Evolutionary conservation across 139 green algal species (phyloP).

Genomic region (Tetradesmus obliquus): DNA sequence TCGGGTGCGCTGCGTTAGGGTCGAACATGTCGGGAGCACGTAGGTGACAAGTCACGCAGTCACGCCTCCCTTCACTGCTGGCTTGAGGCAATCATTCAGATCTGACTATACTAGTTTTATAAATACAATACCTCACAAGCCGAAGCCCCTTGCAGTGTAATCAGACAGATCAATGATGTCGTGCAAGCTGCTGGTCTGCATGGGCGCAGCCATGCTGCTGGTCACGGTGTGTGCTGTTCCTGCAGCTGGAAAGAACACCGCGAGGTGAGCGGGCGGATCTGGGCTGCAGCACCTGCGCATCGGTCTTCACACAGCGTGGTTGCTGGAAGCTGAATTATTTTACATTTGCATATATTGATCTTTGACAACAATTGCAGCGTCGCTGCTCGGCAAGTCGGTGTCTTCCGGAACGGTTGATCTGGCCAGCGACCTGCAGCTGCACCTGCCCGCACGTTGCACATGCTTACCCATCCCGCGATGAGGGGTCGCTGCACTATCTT

Average conservation of each 20-base stretch:
- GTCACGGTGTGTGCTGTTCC: not conserved
- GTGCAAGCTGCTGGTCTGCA: not conserved
- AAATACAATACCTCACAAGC: no score
- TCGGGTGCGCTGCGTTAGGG: no score
- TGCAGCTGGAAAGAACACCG: not conserved
- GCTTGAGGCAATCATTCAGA: no score
- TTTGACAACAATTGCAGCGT: not conserved
- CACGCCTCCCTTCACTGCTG: no score
- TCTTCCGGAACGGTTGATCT: not conserved
- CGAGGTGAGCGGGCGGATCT: not conserved
- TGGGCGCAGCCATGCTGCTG: not conserved
- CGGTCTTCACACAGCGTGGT: not conserved
- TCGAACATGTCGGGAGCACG: no score
- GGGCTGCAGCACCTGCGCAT: not conserved
- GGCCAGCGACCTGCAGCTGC: not conserved
- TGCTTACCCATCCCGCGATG: no score
- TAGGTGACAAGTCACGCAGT: no score
- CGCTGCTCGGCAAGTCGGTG: not conserved
- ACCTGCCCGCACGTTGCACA: not conserved
- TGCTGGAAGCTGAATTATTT: no score
- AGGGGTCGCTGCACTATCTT: no score
- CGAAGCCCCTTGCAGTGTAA: no score
- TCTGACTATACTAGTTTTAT: no score
- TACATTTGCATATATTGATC: no score
- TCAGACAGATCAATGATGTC: not conserved